Base-by-base conservation (phyloP, 352 stramenopile species). In the Phytophthora multivora region DNA sequence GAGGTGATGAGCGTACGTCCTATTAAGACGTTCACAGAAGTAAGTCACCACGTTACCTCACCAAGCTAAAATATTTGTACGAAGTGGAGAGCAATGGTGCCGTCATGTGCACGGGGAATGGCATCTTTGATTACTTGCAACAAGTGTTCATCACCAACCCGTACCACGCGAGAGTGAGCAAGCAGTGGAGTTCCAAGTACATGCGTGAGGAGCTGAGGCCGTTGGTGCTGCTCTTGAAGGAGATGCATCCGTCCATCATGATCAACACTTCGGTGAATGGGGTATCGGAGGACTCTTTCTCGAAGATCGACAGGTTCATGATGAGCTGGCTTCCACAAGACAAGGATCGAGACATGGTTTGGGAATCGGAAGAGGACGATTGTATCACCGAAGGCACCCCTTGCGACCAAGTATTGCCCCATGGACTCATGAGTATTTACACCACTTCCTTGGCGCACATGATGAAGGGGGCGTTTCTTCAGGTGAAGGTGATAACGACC, bases 91-190 rank as follows among this genome's bases (percentile, higher is more conserved):
- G 35, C 8, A 40, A 19, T 13, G 35, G 4, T n/a, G 13, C 35
- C 8, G 13, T 19, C 15, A 40, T 40, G 35, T 15, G 53, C 15
- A 45, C 41, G 19, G 40, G 30, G 2, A 13, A 52, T 21, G 52
- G 52, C 9, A 51, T 60, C 9, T 60, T 60, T 11, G 16, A 45
- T 0, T 60, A 52, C 19, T 12, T 60, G 5, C 4, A 42, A 4
- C 9, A 40, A 18, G 35, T 40, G n/a, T 40, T n/a, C 49, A 1
- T 43, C n/a, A 5, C 28, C 13, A 40, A 26, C 11, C 3, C 12
- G 51, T 35, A 15, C n/a, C 19, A 12, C 5, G 25, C 18, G 12
- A 19, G n/a, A 16, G 8, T 12, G 28, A 45, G 6, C 38, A 38
- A 16, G 25, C 15, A 15, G 8, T 55, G 48, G 48, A 21, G 33